Conservation (phyloP, 2,329 filamentous ascomycete species). For the Penicillium vulpinum region DNA sequence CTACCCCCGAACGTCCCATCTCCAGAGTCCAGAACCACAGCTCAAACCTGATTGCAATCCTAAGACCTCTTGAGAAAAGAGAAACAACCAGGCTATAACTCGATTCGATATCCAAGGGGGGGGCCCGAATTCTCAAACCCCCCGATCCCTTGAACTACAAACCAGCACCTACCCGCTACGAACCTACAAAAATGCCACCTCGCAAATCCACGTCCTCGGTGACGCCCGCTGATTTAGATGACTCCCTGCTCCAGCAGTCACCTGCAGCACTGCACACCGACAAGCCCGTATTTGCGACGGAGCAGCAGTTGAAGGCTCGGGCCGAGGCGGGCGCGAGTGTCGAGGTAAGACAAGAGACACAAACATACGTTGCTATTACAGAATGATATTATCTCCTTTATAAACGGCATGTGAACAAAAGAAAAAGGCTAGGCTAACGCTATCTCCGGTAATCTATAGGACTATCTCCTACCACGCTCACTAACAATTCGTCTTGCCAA, state of each 20-base stretch:
- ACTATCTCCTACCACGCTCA: slow-evolving; percentile 63
- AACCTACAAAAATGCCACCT: slow-evolving; percentile 30
- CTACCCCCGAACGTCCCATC: not conserved
- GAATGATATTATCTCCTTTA: not conserved
- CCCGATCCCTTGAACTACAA: not conserved
- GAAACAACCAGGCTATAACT: not conserved
- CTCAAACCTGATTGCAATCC: not conserved
- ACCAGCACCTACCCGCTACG: not conserved
- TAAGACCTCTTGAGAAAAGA: not conserved
- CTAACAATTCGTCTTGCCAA: slow-evolving; percentile 63
- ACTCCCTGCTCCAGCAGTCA: slow-evolving; percentile 18
- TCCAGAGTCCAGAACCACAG: not conserved
- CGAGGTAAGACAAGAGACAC: slow-evolving; percentile 31
- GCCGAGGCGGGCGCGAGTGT: slow-evolving; percentile 42
- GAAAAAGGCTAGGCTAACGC: not conserved
- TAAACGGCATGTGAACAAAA: not conserved
- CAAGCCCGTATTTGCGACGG: slow-evolving; percentile 36
- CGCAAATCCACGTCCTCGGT: slow-evolving; percentile 40
- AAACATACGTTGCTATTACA: not conserved
- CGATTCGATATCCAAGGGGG: not conserved
- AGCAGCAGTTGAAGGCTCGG: slow-evolving; percentile 42
- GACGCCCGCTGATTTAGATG: slow-evolving; percentile 24
- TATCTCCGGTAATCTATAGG: slow-evolving; percentile 39
- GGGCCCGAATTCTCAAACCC: not conserved
- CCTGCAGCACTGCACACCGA: slow-evolving; percentile 18